Evolutionary conservation across 1,139 yeast genomes (phyloP), one percentile per base, ranked within the genome.

Genomic region (Schizosaccharomyces versatilis): DNA sequence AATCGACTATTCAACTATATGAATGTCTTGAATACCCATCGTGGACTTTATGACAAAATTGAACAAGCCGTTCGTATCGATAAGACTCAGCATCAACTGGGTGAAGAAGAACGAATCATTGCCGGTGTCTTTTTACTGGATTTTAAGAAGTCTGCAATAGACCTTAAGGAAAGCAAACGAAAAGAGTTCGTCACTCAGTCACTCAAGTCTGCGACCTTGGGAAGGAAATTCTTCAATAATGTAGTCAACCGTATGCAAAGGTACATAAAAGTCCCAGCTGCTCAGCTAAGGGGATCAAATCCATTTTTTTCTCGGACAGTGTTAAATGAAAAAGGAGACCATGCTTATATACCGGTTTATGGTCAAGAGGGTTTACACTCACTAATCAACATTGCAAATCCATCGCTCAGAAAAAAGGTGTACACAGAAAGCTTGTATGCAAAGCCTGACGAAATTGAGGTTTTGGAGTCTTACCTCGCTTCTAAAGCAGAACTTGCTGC

Each of bases 1-100:
- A 94, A 85, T 62, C 73, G 79, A 60, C 77, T 90, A 82, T 90
- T 81, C 67, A 95, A 86, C 59, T 88, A 81, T 66, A 93, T 90
- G 99, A 90, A 86, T 67, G 77, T 82, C 58, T 71, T 90, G 53
- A 90, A 90, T 66, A 90, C 97, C 6, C 82, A 85, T 58, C 84
- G 80, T 14, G 82, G 77, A 51, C 71, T 90, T 48, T 85, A 81
- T 47, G 52, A 55, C n/a, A 44, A 44, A 32, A 10, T 44, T 19
- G 2, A 17, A 57, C 57, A 6, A 71, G 90, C 52, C 73, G 75
- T 40, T 67, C 67, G 14, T 80, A 83, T 0, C 67, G 88, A 57
- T 66, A 70, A 2, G 74, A 75, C 53, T 65, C 69, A 5, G 64
- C 64, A 1, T 67, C 81, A 1, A 57, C 65, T 3, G 53, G 61